phyloP scores from a whole-genome alignment of 176 grass and related monocot species.

The Paspalum notatum region DNA sequence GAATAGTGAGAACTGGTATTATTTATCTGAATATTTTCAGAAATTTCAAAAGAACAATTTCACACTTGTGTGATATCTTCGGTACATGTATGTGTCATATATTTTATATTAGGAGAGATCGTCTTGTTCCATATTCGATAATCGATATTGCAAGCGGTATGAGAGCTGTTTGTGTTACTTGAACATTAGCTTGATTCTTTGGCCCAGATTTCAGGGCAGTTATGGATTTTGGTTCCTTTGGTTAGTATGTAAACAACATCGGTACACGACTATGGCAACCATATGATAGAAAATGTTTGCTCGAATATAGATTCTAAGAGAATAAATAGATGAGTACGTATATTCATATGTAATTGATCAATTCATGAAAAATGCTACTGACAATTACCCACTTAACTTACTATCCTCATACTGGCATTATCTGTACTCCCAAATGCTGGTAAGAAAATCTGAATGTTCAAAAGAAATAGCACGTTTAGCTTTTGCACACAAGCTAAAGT shows the following conservation, averaged over 20 bases:
- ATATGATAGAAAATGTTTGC: neutral
- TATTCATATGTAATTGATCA: neutral
- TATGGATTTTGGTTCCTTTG: neutral
- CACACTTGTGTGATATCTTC: neutral
- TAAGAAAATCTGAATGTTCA: neutral
- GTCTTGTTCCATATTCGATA: neutral
- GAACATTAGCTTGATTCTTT: neutral
- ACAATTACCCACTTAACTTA: neutral
- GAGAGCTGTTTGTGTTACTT: neutral
- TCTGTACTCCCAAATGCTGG: neutral
- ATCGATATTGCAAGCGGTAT: neutral
- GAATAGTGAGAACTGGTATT: neutral
- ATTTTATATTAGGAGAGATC: neutral
- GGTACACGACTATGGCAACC: neutral
- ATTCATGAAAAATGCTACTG: neutral
- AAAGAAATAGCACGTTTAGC: neutral
- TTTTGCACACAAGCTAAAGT: neutral
- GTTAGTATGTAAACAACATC: neutral
- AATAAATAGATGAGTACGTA: neutral
- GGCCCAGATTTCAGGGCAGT: neutral
- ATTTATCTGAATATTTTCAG: neutral
- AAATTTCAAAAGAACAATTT: conserved; percentile 16
- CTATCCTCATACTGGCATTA: neutral
- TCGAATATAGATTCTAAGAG: conserved; percentile 6
- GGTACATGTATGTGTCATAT: neutral